These are phyloP conservation scores for Calvatia gigantea DNA, from an alignment of 768 basidiomycete genomes.

Conservation along the genomic window DNA sequence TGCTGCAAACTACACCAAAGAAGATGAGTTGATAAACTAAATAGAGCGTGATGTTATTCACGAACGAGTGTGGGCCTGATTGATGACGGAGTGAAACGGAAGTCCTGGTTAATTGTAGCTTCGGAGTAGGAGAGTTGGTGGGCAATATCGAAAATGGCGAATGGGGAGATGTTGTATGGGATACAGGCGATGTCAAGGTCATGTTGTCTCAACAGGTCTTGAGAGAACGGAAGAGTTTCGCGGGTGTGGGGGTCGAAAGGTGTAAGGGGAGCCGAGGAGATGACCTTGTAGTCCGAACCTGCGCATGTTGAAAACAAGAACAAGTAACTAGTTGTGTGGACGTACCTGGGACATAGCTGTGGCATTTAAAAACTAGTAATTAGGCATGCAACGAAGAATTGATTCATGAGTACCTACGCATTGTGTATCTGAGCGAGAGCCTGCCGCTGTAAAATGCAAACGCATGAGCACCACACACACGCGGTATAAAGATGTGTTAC, in stretches of 20 bases:
- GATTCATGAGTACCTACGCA: constrained; percentile 37
- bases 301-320: neutral
- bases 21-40: neutral
- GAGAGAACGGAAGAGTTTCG: constrained; percentile 43
- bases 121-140: constrained; percentile 31
- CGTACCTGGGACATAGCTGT: constrained; percentile 45
- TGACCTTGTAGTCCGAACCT: constrained; percentile 43
- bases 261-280: constrained; percentile 41
- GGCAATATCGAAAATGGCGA: constrained; percentile 39
- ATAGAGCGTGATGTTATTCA: constrained; percentile 9
- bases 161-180: constrained; percentile 54
- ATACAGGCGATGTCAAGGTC: constrained; percentile 50
- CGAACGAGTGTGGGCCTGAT: constrained; percentile 45
- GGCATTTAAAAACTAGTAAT: neutral
- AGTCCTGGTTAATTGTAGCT: constrained; percentile 31
- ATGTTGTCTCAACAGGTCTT: constrained; percentile 43
- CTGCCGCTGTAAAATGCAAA: constrained; percentile 20
- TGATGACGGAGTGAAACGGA: constrained; percentile 40
- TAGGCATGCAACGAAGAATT: neutral
- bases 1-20: constrained; percentile 42
- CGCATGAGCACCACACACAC: neutral
- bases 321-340: neutral
- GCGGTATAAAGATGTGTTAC: constrained; percentile 15
- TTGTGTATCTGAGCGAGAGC: constrained; percentile 34
- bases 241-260: constrained; percentile 20